A percentile compares a stretch with the other conserved stretches of the same genome.
Conservation (phyloP, 768 basidiomycete species). For the Termitomyces sp. region DNA sequence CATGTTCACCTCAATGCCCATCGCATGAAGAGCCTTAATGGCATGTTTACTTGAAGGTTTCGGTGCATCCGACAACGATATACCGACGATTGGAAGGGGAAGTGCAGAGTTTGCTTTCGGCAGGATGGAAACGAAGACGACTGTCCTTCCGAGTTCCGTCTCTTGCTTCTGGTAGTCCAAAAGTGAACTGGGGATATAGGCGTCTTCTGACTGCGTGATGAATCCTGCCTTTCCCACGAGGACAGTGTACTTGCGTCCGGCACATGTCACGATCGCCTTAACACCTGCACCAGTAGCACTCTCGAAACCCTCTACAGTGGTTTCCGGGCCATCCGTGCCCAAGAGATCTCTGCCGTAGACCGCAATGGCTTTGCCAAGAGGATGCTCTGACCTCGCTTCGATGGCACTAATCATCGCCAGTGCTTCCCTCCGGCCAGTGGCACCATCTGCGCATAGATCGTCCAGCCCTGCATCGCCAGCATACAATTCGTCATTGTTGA, state of each 20-base stretch:
- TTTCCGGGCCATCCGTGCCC: slow-evolving; percentile 43
- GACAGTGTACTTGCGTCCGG: slow-evolving; percentile 53
- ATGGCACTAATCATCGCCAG: slow-evolving; percentile 83
- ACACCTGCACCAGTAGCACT: slow-evolving; percentile 90
- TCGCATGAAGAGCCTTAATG: slow-evolving; percentile 72
- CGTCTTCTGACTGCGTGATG: slow-evolving; percentile 52
- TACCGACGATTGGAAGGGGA: slow-evolving; percentile 66
- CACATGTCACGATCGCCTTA: slow-evolving; percentile 59
- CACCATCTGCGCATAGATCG: slow-evolving; percentile 58
- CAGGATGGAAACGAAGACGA: slow-evolving; percentile 81
- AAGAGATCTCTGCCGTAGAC: slow-evolving; percentile 72
- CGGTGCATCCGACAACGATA: slow-evolving; percentile 85
- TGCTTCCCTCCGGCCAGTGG: slow-evolving; percentile 56
- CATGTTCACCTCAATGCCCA: slow-evolving; percentile 93
- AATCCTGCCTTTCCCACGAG: slow-evolving; percentile 79
- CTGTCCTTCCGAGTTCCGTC: slow-evolving; percentile 70
- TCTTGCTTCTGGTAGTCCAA: slow-evolving; percentile 69
- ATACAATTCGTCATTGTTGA: slow-evolving; percentile 36
- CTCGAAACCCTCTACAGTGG: slow-evolving; percentile 73
- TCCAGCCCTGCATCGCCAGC: slow-evolving; percentile 43
- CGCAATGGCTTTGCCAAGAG: slow-evolving; percentile 91
- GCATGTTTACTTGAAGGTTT: slow-evolving; percentile 85
- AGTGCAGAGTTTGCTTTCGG: slow-evolving; percentile 34
- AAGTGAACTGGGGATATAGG: slow-evolving; percentile 58
- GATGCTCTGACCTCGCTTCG: slow-evolving; percentile 93